phyloP scores from a whole-genome alignment of 345 rosid species.

The Syzygium grande region DNA sequence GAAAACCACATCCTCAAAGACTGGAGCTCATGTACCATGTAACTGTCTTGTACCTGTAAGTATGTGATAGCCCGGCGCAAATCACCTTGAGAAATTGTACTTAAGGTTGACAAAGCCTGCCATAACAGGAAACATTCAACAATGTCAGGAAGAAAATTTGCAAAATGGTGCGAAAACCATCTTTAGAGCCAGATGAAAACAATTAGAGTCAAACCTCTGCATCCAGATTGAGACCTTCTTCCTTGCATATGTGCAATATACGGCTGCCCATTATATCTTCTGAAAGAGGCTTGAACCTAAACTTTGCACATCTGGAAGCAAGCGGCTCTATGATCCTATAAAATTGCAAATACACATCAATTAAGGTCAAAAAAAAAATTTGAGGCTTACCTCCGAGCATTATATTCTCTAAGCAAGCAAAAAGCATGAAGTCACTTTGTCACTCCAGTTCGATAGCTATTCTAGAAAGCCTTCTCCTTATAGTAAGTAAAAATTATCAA shows the following conservation, averaged over 20 bases:
- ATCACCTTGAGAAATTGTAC: conserved; percentile 91
- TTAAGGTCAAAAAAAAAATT: neutral
- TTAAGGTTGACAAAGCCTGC: conserved; percentile 82
- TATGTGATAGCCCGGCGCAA: conserved; percentile 96
- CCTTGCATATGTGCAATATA: conserved; percentile 71
- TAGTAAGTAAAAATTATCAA: neutral
- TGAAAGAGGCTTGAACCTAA: conserved; percentile 94
- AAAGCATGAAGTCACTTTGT: neutral
- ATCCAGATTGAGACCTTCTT: conserved; percentile 73
- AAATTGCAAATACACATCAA: neutral
- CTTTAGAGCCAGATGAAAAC: neutral
- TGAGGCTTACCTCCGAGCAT: neutral
- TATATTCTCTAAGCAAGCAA: neutral
- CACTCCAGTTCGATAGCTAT: neutral
- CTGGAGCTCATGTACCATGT: neutral
- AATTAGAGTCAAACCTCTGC: conserved; percentile 43
- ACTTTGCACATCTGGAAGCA: conserved; percentile 98
- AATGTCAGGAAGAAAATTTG: neutral
- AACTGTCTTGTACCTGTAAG: conserved; percentile 52
- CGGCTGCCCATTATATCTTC: conserved; percentile 87
- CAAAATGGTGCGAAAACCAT: neutral
- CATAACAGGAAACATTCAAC: neutral
- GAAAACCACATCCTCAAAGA: neutral
- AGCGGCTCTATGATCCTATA: conserved; percentile 94
- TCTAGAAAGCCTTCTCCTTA: neutral